Base-by-base conservation (phyloP, 2,329 filamentous ascomycete species). In the Calonectria henricotiae region DNA sequence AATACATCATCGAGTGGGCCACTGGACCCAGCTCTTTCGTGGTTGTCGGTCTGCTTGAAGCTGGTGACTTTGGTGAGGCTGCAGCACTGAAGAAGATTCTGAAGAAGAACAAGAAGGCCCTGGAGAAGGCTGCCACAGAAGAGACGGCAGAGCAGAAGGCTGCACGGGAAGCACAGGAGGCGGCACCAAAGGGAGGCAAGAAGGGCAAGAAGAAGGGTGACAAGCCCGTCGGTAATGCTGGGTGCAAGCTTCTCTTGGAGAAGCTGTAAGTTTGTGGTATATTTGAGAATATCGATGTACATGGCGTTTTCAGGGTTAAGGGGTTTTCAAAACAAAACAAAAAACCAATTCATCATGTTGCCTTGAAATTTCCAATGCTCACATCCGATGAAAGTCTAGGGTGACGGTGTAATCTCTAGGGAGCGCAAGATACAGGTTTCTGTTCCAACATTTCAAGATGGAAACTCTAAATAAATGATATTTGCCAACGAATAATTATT, bases 1-100 rank as follows among this genome's bases (percentile, higher is more conserved):
- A 91, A 0, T 86, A 94, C 74, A 84, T 97, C 27, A 82, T 96
- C 68, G 86, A 90, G 23, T 99, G 96, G 96, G 95, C 96, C 0
- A 95, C 92, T 0, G 93, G 95, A 0, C 89, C 92, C 1, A 95
- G 94, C 75, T 94, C 93, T 1, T 98, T 98, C 76, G 94, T 97
- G 12, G 88, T 98, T 4, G 89, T 98, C 30, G 93, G 91, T 17
- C 84, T 98, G 74, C 83, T 95, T 5, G 96, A 98, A 83, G 89
- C 92, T 0, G 86, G 89, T 25, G 90, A 91, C 68, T 96, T 96
- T 77, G 86, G 86, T 30, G 87, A 90, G 76, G 90, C 88, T 76
- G 86, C 88, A 17, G 91, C 93, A 76, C 85, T 97, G 63, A 85
- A 91, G 79, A 90, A 91, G 81, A 89, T 86, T 15, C 83, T 98